Base-by-base conservation (phyloP, 306 rosid species). In the Mimosa pudica region DNA sequence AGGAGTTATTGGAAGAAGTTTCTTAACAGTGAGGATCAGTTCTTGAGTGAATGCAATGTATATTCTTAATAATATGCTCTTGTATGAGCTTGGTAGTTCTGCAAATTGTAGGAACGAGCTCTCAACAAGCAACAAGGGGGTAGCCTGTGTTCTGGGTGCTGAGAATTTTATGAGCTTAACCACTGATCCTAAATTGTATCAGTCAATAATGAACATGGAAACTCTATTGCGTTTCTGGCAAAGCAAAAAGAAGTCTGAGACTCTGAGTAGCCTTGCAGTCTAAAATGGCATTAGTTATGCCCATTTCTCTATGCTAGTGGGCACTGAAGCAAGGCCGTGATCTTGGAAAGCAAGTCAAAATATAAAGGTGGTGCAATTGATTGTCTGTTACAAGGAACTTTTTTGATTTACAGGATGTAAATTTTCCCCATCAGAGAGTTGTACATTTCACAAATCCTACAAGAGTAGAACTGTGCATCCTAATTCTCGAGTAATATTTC, bases 11-110 rank as follows among this genome's bases (percentile, higher is more conserved):
- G 98, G 98, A 95, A 85, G 92, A 89, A 79, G 83, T 95, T 79
- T 87, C 57, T 92, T 83, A 91, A 84, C 90, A 89, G 81, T 84
- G 94, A 89, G 49, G 92, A 95, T 82, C 90, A 82, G 76, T 91
- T 92, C 90, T 90, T 95, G 87, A 91, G 96, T n/a, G 94, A 95
- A 81, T 95, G 98, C 90, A 95, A 95, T 64, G 89, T 92, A 87
- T 82, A 91, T 87, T 90, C 96, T 77, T 92, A 87, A 79, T 92
- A 87, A 79, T 79, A 75, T 82, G 69, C 72, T 66, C 49, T 73
- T 20, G 58, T 64, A 78, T 77, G 80, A 86, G 83, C 82, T 75
- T 79, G 83, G 76, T 77, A 78, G 84, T 85, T 80, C 79, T 78
- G 65, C 80, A 80, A 82, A 30, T 85, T 78, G 47, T 80, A 41